Evolutionary conservation across 2,329 filamentous ascomycete genomes (phyloP), one percentile per base, ranked within the genome.

Genomic region (Ophiobolus disseminans): DNA sequence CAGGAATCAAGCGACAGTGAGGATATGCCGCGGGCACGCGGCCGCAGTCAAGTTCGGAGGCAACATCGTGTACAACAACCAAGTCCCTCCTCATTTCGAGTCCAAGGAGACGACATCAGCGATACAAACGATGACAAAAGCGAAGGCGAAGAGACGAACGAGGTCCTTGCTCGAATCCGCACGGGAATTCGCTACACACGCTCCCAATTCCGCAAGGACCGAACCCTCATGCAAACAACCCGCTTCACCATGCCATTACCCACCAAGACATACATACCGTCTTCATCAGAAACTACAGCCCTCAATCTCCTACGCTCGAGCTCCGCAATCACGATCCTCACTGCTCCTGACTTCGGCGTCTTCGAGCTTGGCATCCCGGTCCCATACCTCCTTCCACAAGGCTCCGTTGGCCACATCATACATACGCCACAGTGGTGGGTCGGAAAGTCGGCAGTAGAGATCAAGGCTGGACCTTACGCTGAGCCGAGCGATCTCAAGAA

Each of bases 391-490:
- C 46, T 53, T 2, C 11, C 14, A 5, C 32, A 41, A 38, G 43
- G 48, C n/a, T 7, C 10, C 10, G 31, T 16, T 4, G 19, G 45
- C 1, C n/a, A 32, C 2, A 26, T 38, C 1, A 4, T 52, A 0
- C 43, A 50, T 9, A 44, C 46, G 17, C 22, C 52, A 11, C 55
- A 56, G 11, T 60, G 53, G 57, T 60, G 57, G 57, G 22, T 49
- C 6, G 48, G 46, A 3, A 57, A 45, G 40, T 36, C 25, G 2
- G 20, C 5, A 1, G 53, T 40, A 9, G 42, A 55, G 30, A 34
- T 57, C 25, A 54, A 50, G 21, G 57, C 53, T 2, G 57, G 57
- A 3, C 53, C 53, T 2, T 32, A 19, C 13, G 57, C 50, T 5
- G 40, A 48, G 2, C 39, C 40, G 16, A n/a, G 16, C 5, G 57